Conservation (phyloP, 768 basidiomycete genomes). For the Tulasnella sp. region DNA sequence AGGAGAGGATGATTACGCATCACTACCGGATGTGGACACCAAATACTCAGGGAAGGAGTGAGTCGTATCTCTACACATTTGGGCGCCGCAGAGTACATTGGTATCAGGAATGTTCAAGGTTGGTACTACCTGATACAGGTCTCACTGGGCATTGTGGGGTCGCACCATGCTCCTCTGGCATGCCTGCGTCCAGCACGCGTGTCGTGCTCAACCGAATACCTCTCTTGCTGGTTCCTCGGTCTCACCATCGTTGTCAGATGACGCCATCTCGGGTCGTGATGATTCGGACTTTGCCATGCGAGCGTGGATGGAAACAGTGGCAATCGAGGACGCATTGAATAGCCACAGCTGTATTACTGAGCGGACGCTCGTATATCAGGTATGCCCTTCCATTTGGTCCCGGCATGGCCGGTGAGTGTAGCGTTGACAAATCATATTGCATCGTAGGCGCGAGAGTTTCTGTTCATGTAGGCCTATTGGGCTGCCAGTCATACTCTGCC, state of each 20-base stretch:
- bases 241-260: neutral
- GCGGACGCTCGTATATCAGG: neutral
- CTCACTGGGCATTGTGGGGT: neutral
- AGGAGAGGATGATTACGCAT: neutral
- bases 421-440: too few species aligned
- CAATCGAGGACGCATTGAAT: constrained; percentile 6
- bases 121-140: neutral
- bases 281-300: constrained; percentile 2
- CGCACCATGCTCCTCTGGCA: neutral
- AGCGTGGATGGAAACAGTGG: constrained; percentile 13
- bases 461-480: too few species aligned
- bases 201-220: too few species aligned
- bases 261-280: neutral
- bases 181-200: neutral
- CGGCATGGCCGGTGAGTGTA: too few species aligned
- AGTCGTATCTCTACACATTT: too few species aligned
- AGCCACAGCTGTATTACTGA: constrained; percentile 2
- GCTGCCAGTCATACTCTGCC: too few species aligned
- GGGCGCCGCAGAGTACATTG: too few species aligned
- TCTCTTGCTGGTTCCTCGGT: too few species aligned
- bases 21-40: neutral
- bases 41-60: neutral
- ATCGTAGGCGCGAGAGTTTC: too few species aligned
- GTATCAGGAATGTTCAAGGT: neutral
- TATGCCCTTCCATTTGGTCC: neutral